Evolutionary conservation across 176 grass and related monocot species (phyloP).

Genomic region (Musa itinerans): DNA sequence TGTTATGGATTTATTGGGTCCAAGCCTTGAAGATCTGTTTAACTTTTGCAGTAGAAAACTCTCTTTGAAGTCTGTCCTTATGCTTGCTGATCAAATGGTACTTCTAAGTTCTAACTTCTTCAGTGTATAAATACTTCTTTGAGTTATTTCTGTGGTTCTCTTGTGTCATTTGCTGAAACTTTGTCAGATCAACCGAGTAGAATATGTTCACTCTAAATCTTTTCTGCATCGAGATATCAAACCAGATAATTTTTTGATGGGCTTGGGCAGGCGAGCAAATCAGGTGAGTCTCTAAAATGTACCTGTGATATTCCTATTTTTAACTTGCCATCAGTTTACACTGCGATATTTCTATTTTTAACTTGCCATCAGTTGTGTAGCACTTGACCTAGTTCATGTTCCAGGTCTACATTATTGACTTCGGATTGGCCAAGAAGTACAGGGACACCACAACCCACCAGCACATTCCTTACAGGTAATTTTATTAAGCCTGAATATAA

Average conservation of each 20-base stretch:
- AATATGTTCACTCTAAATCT: conserved; percentile 6
- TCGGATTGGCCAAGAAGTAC: conserved; percentile 7
- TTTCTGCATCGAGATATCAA: conserved; percentile 20
- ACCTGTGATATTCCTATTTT: neutral
- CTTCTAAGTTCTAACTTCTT: neutral
- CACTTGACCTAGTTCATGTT: neutral
- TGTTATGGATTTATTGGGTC: conserved; percentile 16
- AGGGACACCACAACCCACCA: conserved; percentile 4
- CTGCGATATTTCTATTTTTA: neutral
- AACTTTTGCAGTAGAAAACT: conserved; percentile 12
- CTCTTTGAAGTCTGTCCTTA: conserved; percentile 16
- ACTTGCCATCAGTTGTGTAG: neutral
- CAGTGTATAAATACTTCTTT: neutral
- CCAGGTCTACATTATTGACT: conserved; percentile 10
- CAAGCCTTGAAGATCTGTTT: conserved; percentile 17
- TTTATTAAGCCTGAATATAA: neutral
- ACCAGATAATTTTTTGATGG: conserved; percentile 16
- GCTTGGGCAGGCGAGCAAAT: conserved; percentile 11
- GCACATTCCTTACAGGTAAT: conserved; percentile 16
- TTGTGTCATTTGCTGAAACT: neutral
- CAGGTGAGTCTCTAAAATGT: neutral
- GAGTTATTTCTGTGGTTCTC: neutral
- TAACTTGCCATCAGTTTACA: neutral
- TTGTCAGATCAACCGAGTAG: conserved; percentile 11
- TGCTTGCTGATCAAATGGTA: conserved; percentile 20